Conservation (phyloP, 202 grass and related monocot species). For the Schoenoplectus triqueter region DNA sequence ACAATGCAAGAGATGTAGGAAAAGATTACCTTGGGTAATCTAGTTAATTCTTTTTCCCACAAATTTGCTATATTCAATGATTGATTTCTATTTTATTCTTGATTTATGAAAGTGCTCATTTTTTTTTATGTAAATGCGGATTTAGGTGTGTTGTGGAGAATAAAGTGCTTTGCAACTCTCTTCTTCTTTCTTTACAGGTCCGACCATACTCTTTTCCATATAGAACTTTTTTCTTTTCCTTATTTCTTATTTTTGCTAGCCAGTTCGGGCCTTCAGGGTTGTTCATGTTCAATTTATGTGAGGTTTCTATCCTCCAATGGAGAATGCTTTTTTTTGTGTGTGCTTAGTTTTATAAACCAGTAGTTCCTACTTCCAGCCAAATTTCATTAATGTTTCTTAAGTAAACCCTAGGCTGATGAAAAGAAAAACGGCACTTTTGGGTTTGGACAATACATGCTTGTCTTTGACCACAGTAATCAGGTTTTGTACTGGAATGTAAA, state of each 20-base stretch:
- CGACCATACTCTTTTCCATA: background rate
- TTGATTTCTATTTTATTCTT: background rate
- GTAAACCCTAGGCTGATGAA: no score
- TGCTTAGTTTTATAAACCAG: background rate
- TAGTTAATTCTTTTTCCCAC: background rate
- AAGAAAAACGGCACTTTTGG: background rate
- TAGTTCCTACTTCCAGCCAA: no score
- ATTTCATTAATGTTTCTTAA: no score
- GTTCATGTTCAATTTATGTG: slow-evolving; percentile 1
- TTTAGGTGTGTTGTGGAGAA: slow-evolving; percentile 98
- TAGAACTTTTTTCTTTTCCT: slow-evolving; percentile 28
- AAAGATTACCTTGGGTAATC: slow-evolving; percentile 89
- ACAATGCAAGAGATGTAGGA: slow-evolving; percentile 78
- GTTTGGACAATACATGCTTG: background rate
- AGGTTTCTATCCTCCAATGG: background rate
- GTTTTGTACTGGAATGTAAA: slow-evolving; percentile 6
- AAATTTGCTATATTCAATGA: background rate
- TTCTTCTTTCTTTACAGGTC: slow-evolving; percentile 77
- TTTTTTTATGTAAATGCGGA: slow-evolving; percentile 21
- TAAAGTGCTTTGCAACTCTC: slow-evolving; percentile 94
- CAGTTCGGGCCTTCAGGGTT: background rate
- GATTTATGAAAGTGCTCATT: slow-evolving; percentile 6
- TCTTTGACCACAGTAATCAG: background rate
- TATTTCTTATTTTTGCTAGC: slow-evolving; percentile 18
- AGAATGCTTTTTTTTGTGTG: background rate